Evolutionary conservation across 495 filamentous ascomycete species (phyloP).

Genomic region (Hypoxylon fuscum): DNA sequence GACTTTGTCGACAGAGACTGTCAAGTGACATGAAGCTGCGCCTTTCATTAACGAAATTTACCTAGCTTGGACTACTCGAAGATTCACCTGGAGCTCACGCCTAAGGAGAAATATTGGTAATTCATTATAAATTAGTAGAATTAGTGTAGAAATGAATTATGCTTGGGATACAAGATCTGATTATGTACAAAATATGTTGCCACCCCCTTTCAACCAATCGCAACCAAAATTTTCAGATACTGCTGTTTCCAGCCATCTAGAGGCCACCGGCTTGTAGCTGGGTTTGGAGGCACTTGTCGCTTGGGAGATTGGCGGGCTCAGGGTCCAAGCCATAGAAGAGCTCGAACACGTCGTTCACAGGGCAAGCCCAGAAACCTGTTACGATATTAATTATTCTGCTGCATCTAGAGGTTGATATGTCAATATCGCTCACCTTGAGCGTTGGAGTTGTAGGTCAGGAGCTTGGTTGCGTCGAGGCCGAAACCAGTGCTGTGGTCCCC

Average conservation of each 20-base stretch:
- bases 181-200: not conserved
- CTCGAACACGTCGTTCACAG: constrained; percentile 1
- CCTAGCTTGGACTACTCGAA: too few species aligned
- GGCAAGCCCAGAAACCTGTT: constrained; percentile 20
- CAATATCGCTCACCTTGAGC: not conserved
- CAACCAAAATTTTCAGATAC: not conserved
- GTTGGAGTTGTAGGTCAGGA: constrained; percentile 16
- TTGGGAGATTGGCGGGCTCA: constrained; percentile 23
- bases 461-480: not conserved
- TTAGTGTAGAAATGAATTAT: too few species aligned
- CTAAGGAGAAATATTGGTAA: too few species aligned
- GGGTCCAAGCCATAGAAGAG: constrained; percentile 18
- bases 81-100: too few species aligned
- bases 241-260: not conserved
- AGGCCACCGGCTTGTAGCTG: constrained; percentile 6
- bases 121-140: too few species aligned
- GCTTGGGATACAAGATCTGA: too few species aligned
- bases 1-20: too few species aligned
- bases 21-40: too few species aligned
- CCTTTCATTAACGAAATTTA: too few species aligned
- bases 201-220: not conserved
- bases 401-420: not conserved
- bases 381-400: not conserved
- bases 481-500: constrained; percentile 12
- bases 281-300: constrained; percentile 14